Evolutionary conservation across 2,329 filamentous ascomycete species (phyloP), one percentile per base, ranked within the genome.

Genomic region (Verticillium tricorpus): DNA sequence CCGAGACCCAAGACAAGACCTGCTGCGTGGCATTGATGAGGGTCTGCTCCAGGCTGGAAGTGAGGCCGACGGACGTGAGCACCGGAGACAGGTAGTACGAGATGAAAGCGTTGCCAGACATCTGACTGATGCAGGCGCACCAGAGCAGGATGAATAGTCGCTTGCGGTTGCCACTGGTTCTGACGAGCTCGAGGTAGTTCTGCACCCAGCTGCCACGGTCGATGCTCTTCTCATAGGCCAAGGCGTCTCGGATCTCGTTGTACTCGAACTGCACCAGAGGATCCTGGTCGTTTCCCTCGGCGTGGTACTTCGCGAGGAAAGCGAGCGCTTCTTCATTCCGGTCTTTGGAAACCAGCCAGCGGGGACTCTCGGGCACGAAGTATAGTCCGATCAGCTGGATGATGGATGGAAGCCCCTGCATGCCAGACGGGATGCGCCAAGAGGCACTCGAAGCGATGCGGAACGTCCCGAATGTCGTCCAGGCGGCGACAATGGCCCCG

Each of bases 211-310:
- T 71, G 57, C 60, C 56, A 14, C 34, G 56, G 35, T 40, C 56
- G n/a, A 40, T 25, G 34, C 56, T 58, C 15, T 12, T 28, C 34
- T 62, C 60, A 25, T 55, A 25, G 19, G 45, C 50, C 25, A 62
- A 56, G 45, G 72, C 69, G 1, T 69, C 64, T 58, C 74, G 69
- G 66, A 80, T 78, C 61, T 80, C 78, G 28, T 68, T 69, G 60
- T 77, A 69, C 66, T 79, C 76, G 4, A 79, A 73, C 59, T 72
- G 70, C 15, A 87, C 77, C 9, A 78, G 71, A 0, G 81, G 84
- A 37, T 77, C 71, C 3, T 69, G 67, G 39, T 84, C 75, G 62
- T 82, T 74, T 2, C 81, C 83, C 66, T 85, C 83, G 14, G 81
- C 82, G 64, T 83, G 80, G 66, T 81, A 82, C 62, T 74, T 76